Conservation (phyloP, 2,329 filamentous ascomycete genomes). For the Claviceps sp. region DNA sequence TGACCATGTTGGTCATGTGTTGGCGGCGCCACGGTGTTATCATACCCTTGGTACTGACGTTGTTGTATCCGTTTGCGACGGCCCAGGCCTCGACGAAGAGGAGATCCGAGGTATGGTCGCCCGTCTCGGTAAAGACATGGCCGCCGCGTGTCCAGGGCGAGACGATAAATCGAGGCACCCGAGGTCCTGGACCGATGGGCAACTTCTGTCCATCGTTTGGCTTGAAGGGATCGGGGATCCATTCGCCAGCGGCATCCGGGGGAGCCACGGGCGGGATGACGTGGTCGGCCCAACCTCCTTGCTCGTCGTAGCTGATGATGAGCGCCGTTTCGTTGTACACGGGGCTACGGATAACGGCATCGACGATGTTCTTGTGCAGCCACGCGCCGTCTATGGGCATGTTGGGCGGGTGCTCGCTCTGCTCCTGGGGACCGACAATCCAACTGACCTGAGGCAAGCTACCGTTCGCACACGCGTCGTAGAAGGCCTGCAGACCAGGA, state of each 20-base stretch:
- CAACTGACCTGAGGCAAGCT: conserved; percentile 37
- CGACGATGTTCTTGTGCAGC: conserved; percentile 40
- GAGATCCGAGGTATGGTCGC: conserved; percentile 40
- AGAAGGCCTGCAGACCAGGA: conserved; percentile 33
- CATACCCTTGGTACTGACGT: conserved; percentile 16
- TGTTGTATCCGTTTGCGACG: conserved; percentile 13
- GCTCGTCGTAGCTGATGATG: conserved; percentile 40
- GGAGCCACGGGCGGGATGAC: conserved; percentile 35
- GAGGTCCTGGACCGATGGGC: conserved; percentile 23
- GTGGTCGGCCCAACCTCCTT: conserved; percentile 39
- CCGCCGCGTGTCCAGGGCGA: conserved; percentile 40
- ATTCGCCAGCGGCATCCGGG: conserved; percentile 34
- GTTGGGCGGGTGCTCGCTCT: conserved; percentile 29
- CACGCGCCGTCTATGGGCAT: conserved; percentile 40
- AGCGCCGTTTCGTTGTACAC: conserved; percentile 34
- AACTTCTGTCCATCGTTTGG: conserved; percentile 4
- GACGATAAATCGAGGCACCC: conserved; percentile 38
- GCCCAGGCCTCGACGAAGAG: conserved; percentile 36
- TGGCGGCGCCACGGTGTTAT: conserved; percentile 15
- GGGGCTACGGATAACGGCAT: conserved; percentile 33
- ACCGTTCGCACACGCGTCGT: conserved; percentile 32
- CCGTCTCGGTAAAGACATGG: conserved; percentile 39
- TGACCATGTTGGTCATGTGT: conserved; percentile 18
- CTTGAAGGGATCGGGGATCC: conserved; percentile 28
- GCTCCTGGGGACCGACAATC: conserved; percentile 40